phyloP scores from a whole-genome alignment of 495 filamentous ascomycete genomes.

The Daldinia childiae region DNA sequence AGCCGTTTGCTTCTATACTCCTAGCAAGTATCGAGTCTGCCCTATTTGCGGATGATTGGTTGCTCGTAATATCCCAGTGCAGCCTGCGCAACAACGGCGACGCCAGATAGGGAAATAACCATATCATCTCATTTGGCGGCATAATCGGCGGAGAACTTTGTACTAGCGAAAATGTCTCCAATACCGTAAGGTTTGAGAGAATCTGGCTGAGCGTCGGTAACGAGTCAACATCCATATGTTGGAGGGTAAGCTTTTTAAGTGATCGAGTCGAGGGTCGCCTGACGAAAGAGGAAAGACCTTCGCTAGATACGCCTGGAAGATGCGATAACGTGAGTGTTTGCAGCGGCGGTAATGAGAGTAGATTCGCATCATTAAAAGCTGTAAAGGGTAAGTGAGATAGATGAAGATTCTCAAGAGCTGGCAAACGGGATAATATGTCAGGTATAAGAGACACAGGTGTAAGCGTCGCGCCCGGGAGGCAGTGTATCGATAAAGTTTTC shows the following conservation, averaged over 20 bases:
- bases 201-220: conserved; percentile 78
- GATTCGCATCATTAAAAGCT: conserved; percentile 74
- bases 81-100: conserved; percentile 71
- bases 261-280: conserved; percentile 64
- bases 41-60: conserved; percentile 50
- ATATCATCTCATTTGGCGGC: conserved; percentile 67
- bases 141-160: conserved; percentile 71
- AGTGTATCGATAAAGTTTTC: conserved; percentile 79
- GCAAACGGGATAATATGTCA: conserved; percentile 69
- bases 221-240: conserved; percentile 70
- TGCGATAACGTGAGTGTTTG: conserved; percentile 78
- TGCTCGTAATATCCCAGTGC: conserved; percentile 81
- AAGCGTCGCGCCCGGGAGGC: conserved; percentile 67
- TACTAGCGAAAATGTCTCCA: conserved; percentile 75
- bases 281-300: conserved; percentile 77
- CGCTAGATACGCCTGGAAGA: conserved; percentile 78
- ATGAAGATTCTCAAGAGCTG: conserved; percentile 75
- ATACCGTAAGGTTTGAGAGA: conserved; percentile 68
- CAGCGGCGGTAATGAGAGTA: conserved; percentile 75
- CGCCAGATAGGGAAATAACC: conserved; percentile 73
- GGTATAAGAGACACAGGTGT: conserved; percentile 74
- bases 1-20: conserved; percentile 73
- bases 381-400: conserved; percentile 76
- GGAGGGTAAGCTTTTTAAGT: conserved; percentile 68
- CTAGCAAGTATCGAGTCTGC: conserved; percentile 78